A percentile compares a stretch with the other conserved stretches of the same genome.
These are phyloP conservation scores for Fusarium gaditjirri DNA, from an alignment of 2,329 filamentous ascomycete genomes.

Conservation along the genomic window DNA sequence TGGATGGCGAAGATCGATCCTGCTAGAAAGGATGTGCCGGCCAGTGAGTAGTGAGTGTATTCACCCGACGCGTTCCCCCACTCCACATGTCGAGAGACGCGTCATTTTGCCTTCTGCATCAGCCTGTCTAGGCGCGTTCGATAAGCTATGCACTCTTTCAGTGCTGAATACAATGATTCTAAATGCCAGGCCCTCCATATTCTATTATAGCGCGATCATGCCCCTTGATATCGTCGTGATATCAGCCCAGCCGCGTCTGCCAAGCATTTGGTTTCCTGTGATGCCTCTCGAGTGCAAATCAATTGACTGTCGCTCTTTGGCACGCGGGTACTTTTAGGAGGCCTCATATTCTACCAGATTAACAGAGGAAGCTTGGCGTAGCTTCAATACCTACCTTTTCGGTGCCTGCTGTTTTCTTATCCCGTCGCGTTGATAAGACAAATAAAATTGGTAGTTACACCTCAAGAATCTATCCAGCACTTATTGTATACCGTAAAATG, in stretches of 20 bases:
- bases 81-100: not conserved
- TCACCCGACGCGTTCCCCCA: not conserved
- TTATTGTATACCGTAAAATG: rapidly evolving
- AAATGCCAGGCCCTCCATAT: no score
- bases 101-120: not conserved
- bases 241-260: not conserved
- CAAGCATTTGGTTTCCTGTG: not conserved
- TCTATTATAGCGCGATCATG: not conserved
- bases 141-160: no score
- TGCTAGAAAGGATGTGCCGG: not conserved
- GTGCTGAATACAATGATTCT: no score
- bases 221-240: not conserved
- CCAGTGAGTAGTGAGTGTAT: not conserved
- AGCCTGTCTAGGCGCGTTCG: no score
- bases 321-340: rapidly evolving
- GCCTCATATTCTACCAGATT: rapidly evolving
- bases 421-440: not conserved
- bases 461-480: no score
- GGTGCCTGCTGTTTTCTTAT: not conserved
- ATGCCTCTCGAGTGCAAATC: not conserved
- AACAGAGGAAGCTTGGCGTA: not conserved
- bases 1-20: rapidly evolving
- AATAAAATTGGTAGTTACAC: no score
- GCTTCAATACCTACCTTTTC: not conserved
- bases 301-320: not conserved